Percentiles rank a stretch among this genome's conserved stretches.
Conservation (phyloP, 306 rosid genomes). For the Malus asiatica region DNA sequence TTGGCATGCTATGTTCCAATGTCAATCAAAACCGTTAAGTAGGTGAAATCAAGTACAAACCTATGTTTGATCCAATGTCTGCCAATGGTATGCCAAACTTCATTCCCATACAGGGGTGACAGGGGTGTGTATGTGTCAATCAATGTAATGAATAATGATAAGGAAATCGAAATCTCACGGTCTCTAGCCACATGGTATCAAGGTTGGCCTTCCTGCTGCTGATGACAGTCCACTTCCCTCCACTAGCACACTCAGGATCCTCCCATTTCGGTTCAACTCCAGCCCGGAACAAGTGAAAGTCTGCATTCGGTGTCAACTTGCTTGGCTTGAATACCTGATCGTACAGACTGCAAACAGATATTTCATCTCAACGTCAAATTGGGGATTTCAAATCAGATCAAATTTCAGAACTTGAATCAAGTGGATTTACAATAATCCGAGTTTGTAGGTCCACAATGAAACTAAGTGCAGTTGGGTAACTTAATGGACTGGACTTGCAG, state of each 20-base stretch:
- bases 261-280: slow-evolving; percentile 98
- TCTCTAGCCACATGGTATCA: slow-evolving; percentile 93
- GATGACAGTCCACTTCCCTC: slow-evolving; percentile 84
- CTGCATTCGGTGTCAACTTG: slow-evolving; percentile 56
- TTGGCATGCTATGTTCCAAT: not conserved
- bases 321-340: slow-evolving; percentile 88
- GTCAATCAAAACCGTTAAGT: not conserved
- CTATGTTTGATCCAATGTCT: not conserved
- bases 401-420: not conserved
- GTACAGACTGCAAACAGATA: slow-evolving; percentile 43
- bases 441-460: not conserved
- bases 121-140: not conserved
- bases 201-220: slow-evolving; percentile 54
- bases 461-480: not conserved
- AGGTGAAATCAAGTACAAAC: not conserved
- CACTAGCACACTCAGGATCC: slow-evolving; percentile 95
- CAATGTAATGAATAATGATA: not conserved
- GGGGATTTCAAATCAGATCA: not conserved
- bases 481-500: not conserved
- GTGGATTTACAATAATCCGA: not conserved
- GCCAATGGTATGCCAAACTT: not conserved
- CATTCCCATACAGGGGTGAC: not conserved
- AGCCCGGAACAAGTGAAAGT: slow-evolving; percentile 77
- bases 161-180: slow-evolving; percentile 37
- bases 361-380: not conserved